Evolutionary conservation across 768 basidiomycete genomes (phyloP).

Genomic region (Hypholoma sublateritium): DNA sequence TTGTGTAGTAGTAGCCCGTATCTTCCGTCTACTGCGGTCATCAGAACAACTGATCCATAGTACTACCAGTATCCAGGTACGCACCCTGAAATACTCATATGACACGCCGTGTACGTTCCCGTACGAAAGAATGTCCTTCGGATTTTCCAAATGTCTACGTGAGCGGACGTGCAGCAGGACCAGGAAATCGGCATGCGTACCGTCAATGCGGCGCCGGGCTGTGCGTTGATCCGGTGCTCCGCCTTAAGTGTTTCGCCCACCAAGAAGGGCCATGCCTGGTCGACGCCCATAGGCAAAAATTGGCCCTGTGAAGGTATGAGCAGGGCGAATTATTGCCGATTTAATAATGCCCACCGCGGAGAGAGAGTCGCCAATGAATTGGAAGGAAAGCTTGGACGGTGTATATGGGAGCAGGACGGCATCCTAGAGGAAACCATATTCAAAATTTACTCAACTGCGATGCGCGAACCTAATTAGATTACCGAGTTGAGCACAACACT

Average conservation of each 20-base stretch:
- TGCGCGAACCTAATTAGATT: background rate
- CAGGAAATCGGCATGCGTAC: conserved; percentile 21
- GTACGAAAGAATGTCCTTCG: conserved; percentile 48
- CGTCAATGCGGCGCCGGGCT: conserved; percentile 52
- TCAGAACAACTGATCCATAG: background rate
- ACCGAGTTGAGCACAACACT: conserved; percentile 46
- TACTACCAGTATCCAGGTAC: conserved; percentile 1
- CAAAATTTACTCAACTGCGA: background rate
- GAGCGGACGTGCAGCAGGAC: background rate
- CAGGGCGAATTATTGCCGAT: background rate
- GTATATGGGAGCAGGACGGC: conserved; percentile 44
- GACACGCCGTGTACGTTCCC: conserved; percentile 55
- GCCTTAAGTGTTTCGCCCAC: conserved; percentile 50
- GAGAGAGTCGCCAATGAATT: conserved; percentile 60
- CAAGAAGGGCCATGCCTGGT: conserved; percentile 59
- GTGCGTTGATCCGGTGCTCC: conserved; percentile 51
- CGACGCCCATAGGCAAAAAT: conserved; percentile 50
- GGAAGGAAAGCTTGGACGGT: conserved; percentile 45
- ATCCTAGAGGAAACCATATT: conserved; percentile 30
- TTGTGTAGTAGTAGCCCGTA: conserved; percentile 50
- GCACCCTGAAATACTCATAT: conserved; percentile 49
- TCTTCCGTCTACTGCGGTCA: conserved; percentile 47
- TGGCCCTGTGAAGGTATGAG: conserved; percentile 39
- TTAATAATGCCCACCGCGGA: conserved; percentile 40
- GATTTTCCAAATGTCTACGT: background rate